Evolutionary conservation across 2,329 filamentous ascomycete species (phyloP).

Genomic region (Periconia sp.): DNA sequence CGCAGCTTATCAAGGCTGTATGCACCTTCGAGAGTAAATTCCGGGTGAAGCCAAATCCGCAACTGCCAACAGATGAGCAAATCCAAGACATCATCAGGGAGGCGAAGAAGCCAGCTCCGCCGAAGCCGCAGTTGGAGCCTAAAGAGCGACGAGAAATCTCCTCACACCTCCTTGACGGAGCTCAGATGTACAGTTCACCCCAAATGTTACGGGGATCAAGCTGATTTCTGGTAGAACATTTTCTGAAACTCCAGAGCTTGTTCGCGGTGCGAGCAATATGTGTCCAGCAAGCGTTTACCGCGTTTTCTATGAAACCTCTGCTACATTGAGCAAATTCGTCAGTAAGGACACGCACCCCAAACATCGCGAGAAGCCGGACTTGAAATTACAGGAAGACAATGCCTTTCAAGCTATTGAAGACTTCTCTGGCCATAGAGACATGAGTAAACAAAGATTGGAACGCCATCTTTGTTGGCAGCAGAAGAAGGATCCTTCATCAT

Average conservation of each 20-base stretch:
- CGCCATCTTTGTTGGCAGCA: constrained; percentile 15
- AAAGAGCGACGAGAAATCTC: too few species aligned
- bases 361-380: constrained; percentile 9
- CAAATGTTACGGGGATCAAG: neutral
- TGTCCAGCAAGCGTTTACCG: constrained; percentile 14
- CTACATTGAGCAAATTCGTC: constrained; percentile 16
- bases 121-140: neutral
- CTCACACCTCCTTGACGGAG: neutral
- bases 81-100: neutral
- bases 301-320: constrained; percentile 16
- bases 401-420: constrained; percentile 24
- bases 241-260: neutral
- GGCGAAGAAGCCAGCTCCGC: neutral
- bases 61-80: neutral
- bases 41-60: neutral
- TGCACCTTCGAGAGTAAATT: neutral
- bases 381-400: constrained; percentile 5
- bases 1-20: neutral
- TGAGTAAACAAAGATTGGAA: constrained; percentile 11
- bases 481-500: constrained; percentile 16
- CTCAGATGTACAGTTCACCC: neutral
- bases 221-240: neutral
- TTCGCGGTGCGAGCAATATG: neutral
- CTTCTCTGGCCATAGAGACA: constrained; percentile 1
- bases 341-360: constrained; percentile 15